These are phyloP conservation scores for Monilinia vaccinii-corymbosi DNA, from an alignment of 2,329 filamentous ascomycete genomes.

Conservation along the genomic window DNA sequence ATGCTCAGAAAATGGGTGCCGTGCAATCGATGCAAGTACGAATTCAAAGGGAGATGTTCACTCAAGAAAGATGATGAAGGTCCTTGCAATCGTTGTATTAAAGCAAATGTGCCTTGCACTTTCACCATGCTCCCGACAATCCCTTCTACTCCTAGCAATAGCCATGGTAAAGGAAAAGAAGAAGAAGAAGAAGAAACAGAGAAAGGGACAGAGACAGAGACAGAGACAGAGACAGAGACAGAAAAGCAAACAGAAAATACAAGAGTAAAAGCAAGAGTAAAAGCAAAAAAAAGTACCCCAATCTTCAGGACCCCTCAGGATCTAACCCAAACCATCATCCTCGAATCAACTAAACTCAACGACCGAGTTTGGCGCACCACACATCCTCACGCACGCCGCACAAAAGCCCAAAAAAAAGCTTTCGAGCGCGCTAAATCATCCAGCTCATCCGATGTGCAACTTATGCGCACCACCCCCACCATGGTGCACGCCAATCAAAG, in stretches of 20 bases:
- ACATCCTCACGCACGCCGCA: background rate
- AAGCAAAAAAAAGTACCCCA: background rate
- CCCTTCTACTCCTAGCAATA: background rate
- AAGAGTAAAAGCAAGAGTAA: no score
- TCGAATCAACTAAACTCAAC: background rate
- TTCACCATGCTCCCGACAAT: constrained; percentile 9
- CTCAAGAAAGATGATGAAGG: constrained; percentile 15
- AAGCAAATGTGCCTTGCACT: constrained; percentile 12
- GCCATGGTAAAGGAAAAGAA: background rate
- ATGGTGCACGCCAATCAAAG: background rate
- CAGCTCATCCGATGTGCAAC: background rate
- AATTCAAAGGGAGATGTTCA: constrained; percentile 10
- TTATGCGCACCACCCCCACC: no score
- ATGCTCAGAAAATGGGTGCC: constrained; percentile 10
- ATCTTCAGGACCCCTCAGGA: background rate
- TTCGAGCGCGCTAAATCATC: background rate
- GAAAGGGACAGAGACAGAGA: background rate
- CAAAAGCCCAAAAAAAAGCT: background rate
- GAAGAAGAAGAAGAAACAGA: background rate
- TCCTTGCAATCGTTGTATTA: constrained; percentile 18
- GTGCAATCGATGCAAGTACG: constrained; percentile 18
- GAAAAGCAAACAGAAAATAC: no score
- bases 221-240: background rate
- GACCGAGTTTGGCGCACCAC: constrained; percentile 1
- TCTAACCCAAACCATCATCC: constrained; percentile 2